These are phyloP conservation scores for Rauvolfia tetraphylla DNA, from an alignment of 257 asterid genomes.

Conservation along the genomic window DNA sequence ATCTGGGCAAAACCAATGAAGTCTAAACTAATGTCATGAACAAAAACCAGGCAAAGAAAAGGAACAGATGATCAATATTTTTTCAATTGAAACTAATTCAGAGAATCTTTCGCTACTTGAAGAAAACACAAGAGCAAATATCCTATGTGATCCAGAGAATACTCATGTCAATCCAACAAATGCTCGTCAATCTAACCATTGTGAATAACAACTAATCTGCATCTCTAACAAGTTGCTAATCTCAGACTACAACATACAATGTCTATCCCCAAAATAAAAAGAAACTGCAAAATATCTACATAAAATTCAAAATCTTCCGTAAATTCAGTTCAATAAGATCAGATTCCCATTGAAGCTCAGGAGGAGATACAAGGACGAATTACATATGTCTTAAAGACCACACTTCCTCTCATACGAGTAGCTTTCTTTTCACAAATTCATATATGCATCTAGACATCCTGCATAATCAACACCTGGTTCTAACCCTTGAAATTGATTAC, in stretches of 20 bases:
- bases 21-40: background rate
- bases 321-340: background rate
- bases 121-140: background rate
- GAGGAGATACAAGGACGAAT: background rate
- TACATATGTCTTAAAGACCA: background rate
- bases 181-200: background rate
- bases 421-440: background rate
- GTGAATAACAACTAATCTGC: background rate
- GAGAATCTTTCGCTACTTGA: background rate
- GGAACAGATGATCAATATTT: background rate
- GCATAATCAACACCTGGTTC: background rate
- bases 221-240: background rate
- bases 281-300: background rate
- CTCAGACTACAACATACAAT: background rate
- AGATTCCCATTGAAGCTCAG: background rate
- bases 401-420: background rate
- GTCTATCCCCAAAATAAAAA: background rate
- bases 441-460: background rate
- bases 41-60: background rate
- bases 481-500: background rate
- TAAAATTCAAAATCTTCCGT: background rate
- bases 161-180: background rate
- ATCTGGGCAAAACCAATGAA: background rate
- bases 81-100: background rate
- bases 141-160: background rate